A percentile compares a stretch with the other conserved stretches of the same genome.
Conservation (phyloP, 305 asterid species). For the Fraxinus latifolia region DNA sequence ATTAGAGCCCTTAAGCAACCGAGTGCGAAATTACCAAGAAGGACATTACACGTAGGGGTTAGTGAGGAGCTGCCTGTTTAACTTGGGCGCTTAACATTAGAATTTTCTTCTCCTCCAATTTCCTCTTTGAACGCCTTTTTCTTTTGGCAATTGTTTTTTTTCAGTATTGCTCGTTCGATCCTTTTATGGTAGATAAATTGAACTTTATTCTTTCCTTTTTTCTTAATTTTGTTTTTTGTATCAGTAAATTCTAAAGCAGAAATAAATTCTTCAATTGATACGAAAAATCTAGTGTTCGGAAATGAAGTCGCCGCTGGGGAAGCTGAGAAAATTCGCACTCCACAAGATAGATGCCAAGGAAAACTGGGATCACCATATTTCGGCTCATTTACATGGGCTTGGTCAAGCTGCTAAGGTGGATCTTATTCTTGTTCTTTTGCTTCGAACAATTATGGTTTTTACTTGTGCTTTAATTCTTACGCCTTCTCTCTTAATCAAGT, state of each 20-base stretch:
- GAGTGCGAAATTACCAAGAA: slow-evolving; percentile 31
- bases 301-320: slow-evolving; percentile 80
- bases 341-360: slow-evolving; percentile 61
- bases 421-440: slow-evolving; percentile 16
- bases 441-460: slow-evolving; percentile 1
- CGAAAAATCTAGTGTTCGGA: slow-evolving; percentile 12
- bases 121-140: slow-evolving; percentile 20
- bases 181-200: neutral
- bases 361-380: slow-evolving; percentile 58
- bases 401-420: slow-evolving; percentile 73
- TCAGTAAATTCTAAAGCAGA: neutral
- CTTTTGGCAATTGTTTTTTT: neutral
- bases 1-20: slow-evolving; percentile 22
- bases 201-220: slow-evolving; percentile 10
- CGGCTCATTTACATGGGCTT: slow-evolving; percentile 58
- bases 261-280: neutral
- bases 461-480: slow-evolving; percentile 17
- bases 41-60: slow-evolving; percentile 19
- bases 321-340: slow-evolving; percentile 58
- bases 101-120: slow-evolving; percentile 30
- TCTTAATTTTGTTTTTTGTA: slow-evolving; percentile 16
- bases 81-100: slow-evolving; percentile 56
- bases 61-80: slow-evolving; percentile 34
- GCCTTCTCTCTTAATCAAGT: slow-evolving; percentile 25
- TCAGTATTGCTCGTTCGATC: slow-evolving; percentile 1